phyloP scores from a whole-genome alignment of 768 basidiomycete genomes.

The Russula dissimulans region DNA sequence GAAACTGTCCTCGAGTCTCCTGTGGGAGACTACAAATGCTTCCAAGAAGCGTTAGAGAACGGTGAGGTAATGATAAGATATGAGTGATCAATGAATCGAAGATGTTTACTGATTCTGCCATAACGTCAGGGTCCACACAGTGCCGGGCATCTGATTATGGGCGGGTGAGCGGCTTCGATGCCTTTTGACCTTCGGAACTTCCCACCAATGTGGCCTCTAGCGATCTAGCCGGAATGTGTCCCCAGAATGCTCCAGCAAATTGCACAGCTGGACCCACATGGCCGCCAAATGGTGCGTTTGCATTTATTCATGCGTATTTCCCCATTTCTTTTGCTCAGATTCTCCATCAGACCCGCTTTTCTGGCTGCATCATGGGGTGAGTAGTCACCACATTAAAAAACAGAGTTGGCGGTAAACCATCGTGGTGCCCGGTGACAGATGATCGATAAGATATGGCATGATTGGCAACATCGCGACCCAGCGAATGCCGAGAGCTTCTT shows the following conservation, averaged over 20 bases:
- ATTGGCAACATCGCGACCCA: conserved; percentile 25
- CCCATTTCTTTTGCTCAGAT: neutral
- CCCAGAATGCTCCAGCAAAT: conserved; percentile 20
- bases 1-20: conserved; percentile 23
- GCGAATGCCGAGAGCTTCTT: too few species aligned
- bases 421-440: conserved; percentile 18
- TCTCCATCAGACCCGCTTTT: conserved; percentile 27
- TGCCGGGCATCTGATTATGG: conserved; percentile 22
- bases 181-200: neutral
- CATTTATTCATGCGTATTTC: neutral
- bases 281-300: conserved; percentile 26
- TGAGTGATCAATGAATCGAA: too few species aligned
- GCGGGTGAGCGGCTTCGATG: conserved; percentile 22
- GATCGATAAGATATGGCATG: conserved; percentile 32
- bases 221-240: conserved; percentile 27
- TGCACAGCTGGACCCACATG: conserved; percentile 25
- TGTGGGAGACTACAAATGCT: conserved; percentile 26
- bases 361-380: conserved; percentile 29
- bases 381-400: neutral
- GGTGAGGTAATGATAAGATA: conserved; percentile 20
- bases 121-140: conserved; percentile 27
- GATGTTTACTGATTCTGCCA: neutral
- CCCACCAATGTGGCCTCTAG: conserved; percentile 12
- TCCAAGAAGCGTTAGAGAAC: conserved; percentile 27
- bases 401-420: neutral